Conservation (phyloP, 148 eudicot species). For the Drosera capensis region DNA sequence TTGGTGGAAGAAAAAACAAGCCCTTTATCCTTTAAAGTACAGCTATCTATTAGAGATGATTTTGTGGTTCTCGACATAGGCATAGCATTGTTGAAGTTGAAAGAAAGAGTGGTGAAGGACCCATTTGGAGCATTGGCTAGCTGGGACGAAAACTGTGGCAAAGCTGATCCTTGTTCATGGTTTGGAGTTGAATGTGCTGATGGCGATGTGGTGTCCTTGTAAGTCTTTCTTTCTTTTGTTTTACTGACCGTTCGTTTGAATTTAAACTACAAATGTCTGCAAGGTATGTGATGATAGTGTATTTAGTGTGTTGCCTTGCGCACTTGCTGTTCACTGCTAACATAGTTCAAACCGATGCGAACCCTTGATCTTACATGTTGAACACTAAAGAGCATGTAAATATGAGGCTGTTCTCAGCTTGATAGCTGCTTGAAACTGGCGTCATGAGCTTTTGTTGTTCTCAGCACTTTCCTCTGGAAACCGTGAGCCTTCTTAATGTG, state of each 20-base stretch:
- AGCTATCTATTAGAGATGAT: background rate
- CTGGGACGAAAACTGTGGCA: slow-evolving; percentile 46
- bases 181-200: slow-evolving; percentile 47
- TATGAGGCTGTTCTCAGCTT: no score
- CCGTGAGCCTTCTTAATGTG: no score
- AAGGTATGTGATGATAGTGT: background rate
- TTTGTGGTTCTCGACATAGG: slow-evolving; percentile 24
- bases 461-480: no score
- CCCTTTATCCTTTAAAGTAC: background rate
- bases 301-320: background rate
- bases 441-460: no score
- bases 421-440: no score
- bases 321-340: no score
- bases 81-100: slow-evolving; percentile 44
- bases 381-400: no score
- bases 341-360: no score
- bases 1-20: background rate
- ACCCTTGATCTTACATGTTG: no score
- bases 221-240: slow-evolving; percentile 16
- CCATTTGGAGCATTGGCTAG: slow-evolving; percentile 52
- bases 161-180: slow-evolving; percentile 58
- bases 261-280: background rate
- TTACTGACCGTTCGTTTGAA: background rate
- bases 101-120: slow-evolving; percentile 48
- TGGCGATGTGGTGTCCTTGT: slow-evolving; percentile 55